A percentile compares a stretch with the other conserved stretches of the same genome.
Evolutionary conservation across 1,139 yeast genomes (phyloP).

Genomic region (Torulaspora globosa): DNA sequence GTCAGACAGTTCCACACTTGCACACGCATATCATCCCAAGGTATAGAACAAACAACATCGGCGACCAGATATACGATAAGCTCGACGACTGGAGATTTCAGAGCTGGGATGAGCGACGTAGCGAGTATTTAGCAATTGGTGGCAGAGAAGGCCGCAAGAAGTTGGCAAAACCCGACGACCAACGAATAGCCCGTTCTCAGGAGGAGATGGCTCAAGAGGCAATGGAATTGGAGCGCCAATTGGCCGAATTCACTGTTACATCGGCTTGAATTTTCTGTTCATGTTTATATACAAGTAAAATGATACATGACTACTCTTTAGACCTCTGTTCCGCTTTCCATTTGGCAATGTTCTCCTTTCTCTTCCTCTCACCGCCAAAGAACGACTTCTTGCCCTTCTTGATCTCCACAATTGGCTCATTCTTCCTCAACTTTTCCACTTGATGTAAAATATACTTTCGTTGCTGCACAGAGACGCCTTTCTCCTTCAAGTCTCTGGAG

Average conservation of each 20-base stretch:
- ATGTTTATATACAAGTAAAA: slow-evolving; percentile 7
- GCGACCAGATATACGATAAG: slow-evolving; percentile 64
- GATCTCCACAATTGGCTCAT: slow-evolving; percentile 55
- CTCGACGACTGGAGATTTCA: slow-evolving; percentile 53
- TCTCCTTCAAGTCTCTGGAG: slow-evolving; percentile 58
- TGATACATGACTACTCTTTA: slow-evolving; percentile 19
- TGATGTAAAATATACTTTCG: slow-evolving; percentile 58
- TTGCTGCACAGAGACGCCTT: slow-evolving; percentile 73
- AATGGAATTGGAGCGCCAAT: slow-evolving; percentile 6
- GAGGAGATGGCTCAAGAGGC: slow-evolving; percentile 22
- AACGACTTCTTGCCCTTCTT: slow-evolving; percentile 65
- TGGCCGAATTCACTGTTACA: slow-evolving; percentile 8
- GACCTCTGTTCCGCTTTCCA: slow-evolving; percentile 59
- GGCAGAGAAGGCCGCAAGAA: slow-evolving; percentile 35
- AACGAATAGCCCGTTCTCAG: slow-evolving; percentile 54
- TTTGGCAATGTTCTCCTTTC: slow-evolving; percentile 65
- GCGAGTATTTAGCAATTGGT: slow-evolving; percentile 22
- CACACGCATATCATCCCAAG: slow-evolving; percentile 93
- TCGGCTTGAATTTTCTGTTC: neutral
- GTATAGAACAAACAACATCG: slow-evolving; percentile 56
- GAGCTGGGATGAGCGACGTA: slow-evolving; percentile 35
- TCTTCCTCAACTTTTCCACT: slow-evolving; percentile 48
- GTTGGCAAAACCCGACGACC: slow-evolving; percentile 47
- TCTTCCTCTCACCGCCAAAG: slow-evolving; percentile 86
- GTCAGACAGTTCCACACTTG: slow-evolving; percentile 89